Evolutionary conservation across 148 eudicot genomes (phyloP).

Genomic region (Limonium bicolor): DNA sequence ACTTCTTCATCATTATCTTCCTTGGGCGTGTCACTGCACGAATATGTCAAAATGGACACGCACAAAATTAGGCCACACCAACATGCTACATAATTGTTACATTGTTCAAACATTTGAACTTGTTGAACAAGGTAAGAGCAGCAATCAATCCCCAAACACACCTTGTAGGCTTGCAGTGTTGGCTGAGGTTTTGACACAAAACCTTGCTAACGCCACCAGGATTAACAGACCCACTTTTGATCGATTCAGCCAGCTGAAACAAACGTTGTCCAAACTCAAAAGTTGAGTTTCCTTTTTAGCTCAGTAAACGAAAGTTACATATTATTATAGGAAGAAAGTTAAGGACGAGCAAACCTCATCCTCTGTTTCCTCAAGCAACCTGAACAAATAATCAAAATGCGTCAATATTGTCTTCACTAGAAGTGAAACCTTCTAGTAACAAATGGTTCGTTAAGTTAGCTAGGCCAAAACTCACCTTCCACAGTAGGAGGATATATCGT

Average conservation of each 20-base stretch:
- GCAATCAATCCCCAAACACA: not conserved
- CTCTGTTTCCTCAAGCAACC: slow-evolving; percentile 95
- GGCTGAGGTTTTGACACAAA: slow-evolving; percentile 67
- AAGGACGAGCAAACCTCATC: slow-evolving; percentile 52
- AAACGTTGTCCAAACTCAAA: not conserved
- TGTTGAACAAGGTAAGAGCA: too few species aligned
- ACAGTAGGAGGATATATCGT: slow-evolving; percentile 81
- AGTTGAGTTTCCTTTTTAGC: too few species aligned
- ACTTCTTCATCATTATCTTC: slow-evolving; percentile 15
- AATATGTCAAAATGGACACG: not conserved
- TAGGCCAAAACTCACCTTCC: slow-evolving; percentile 52
- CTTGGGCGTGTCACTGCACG: slow-evolving; percentile 13
- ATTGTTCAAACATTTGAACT: not conserved
- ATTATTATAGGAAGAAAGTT: not conserved
- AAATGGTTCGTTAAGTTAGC: not conserved
- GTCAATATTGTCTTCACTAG: not conserved
- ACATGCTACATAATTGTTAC: not conserved
- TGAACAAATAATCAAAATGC: slow-evolving; percentile 8
- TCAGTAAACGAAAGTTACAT: too few species aligned
- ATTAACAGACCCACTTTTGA: slow-evolving; percentile 66
- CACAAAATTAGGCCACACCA: not conserved
- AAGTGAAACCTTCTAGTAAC: not conserved
- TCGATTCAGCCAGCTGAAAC: slow-evolving; percentile 72
- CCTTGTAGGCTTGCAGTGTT: slow-evolving; percentile 60
- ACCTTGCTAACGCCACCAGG: slow-evolving; percentile 66